These are phyloP conservation scores for Talaromyces sp. DNA, from an alignment of 2,329 filamentous ascomycete species.

Conservation along the genomic window DNA sequence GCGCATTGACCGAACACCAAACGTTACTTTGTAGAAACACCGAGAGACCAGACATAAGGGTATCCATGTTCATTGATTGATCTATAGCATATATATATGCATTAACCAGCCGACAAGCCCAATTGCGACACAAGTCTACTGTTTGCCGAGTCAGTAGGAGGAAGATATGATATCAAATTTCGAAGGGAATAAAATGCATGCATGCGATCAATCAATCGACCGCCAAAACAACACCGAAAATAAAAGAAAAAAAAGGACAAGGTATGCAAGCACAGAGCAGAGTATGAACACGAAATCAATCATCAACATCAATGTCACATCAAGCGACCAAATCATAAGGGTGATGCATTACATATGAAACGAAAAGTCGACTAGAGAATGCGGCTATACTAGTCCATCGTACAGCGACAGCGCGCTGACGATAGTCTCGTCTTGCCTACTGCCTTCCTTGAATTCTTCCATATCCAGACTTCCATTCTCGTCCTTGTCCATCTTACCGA, in stretches of 20 bases:
- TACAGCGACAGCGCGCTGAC: slow-evolving; percentile 95
- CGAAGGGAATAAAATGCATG: background rate
- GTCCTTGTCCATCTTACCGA: slow-evolving; percentile 99
- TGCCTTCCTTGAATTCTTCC: slow-evolving; percentile 98
- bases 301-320: background rate
- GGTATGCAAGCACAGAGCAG: background rate
- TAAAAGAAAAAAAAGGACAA: background rate
- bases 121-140: background rate
- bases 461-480: slow-evolving; percentile 96
- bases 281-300: background rate
- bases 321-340: background rate
- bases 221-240: slow-evolving; percentile 15
- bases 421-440: slow-evolving; percentile 97
- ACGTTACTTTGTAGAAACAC: background rate
- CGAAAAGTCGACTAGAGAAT: background rate
- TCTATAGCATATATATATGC: background rate
- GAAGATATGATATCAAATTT: background rate
- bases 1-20: too few species aligned
- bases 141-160: background rate
- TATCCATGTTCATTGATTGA: background rate
- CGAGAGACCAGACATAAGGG: background rate
- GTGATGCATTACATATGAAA: background rate
- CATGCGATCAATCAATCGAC: slow-evolving; percentile 21
- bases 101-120: background rate
- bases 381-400: slow-evolving; percentile 76